Evolutionary conservation across 495 filamentous ascomycete genomes (phyloP).

Genomic region (Acidomyces sp.): DNA sequence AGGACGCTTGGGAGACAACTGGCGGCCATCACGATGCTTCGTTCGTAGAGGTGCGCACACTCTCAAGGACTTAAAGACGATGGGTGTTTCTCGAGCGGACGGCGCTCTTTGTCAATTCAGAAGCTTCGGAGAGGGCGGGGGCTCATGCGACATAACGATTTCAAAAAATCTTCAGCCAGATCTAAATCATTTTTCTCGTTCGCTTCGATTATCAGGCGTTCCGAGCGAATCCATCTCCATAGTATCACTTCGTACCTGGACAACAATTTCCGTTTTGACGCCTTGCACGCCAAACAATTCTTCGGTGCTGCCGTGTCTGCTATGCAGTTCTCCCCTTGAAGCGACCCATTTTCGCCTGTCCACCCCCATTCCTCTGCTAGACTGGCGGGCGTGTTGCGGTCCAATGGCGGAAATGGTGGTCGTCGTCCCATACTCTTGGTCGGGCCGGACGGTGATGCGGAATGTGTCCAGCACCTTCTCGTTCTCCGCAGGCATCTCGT

Average conservation of each 20-base stretch:
- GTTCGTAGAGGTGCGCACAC: too few species aligned
- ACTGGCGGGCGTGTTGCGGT: not conserved
- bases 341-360: not conserved
- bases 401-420: constrained; percentile 10
- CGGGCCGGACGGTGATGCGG: constrained; percentile 13
- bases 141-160: too few species aligned
- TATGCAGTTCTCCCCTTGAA: constrained; percentile 1
- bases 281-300: constrained; percentile 7
- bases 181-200: not conserved
- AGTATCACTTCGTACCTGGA: constrained; percentile 8
- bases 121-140: too few species aligned
- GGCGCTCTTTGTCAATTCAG: too few species aligned
- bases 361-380: not conserved
- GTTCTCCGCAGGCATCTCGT: constrained; percentile 21
- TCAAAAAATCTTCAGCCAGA: too few species aligned
- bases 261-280: constrained; percentile 12
- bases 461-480: constrained; percentile 13
- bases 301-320: constrained; percentile 12
- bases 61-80: too few species aligned
- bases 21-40: too few species aligned
- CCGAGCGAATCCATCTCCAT: constrained; percentile 9
- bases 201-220: too few species aligned
- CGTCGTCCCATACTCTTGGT: constrained; percentile 14
- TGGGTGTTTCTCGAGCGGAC: too few species aligned
- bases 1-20: too few species aligned